Percentiles rank a stretch among this genome's conserved stretches.
Evolutionary conservation across 768 basidiomycete species (phyloP).

Genomic region (Agrocybe praecox): DNA sequence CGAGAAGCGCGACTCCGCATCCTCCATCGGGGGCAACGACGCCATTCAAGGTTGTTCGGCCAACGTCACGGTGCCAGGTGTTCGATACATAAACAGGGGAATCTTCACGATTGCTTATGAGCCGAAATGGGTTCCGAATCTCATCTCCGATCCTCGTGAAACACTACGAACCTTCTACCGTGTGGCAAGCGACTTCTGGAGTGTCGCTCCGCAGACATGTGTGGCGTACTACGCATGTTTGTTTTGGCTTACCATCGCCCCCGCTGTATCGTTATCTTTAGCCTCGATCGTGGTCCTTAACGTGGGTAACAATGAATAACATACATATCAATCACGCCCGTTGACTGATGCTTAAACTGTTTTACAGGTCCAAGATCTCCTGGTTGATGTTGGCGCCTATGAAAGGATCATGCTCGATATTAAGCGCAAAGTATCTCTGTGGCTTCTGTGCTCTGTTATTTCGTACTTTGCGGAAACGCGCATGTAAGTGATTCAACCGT

Average conservation of each 20-base stretch:
- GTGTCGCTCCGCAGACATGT: conserved; percentile 21
- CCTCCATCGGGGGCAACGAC: too few relatives aligned
- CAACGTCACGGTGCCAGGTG: not conserved
- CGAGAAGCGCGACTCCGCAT: too few relatives aligned
- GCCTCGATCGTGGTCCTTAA: conserved; percentile 31
- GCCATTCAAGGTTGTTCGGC: too few relatives aligned
- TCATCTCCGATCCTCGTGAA: not conserved
- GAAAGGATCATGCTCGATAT: not conserved
- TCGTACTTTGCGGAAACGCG: not conserved
- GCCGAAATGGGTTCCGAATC: not conserved
- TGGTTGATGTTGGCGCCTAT: not conserved
- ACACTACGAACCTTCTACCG: conserved; percentile 14
- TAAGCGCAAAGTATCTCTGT: not conserved
- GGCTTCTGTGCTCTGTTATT: conserved; percentile 10
- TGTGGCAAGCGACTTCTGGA: conserved; percentile 24
- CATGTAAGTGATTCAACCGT: conserved; percentile 5
- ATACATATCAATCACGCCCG: not conserved
- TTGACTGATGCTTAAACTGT: not conserved
- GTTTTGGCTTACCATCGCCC: conserved; percentile 31
- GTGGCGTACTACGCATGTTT: conserved; percentile 26
- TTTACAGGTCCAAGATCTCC: not conserved
- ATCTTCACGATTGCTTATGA: conserved; percentile 38
- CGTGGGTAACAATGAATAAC: conserved; percentile 20
- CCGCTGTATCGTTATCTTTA: conserved; percentile 36
- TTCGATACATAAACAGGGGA: conserved; percentile 30